Conservation (phyloP, 129 eudicot species). For the Centella asiatica region DNA sequence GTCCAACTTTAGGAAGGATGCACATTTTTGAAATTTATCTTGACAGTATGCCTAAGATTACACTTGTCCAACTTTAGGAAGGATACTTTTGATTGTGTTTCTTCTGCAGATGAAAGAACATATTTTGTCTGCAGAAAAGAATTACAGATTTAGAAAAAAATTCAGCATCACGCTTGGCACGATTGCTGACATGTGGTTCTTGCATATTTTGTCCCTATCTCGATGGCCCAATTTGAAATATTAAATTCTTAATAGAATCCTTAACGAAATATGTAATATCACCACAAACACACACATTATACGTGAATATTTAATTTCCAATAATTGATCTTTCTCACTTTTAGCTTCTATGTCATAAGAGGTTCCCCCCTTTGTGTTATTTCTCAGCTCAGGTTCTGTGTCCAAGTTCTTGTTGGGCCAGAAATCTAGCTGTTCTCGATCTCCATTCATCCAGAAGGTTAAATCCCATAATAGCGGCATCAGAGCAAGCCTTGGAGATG, state of each 20-base stretch:
- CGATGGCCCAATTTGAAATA: too few relatives aligned
- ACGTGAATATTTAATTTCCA: background rate
- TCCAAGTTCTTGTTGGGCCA: slow-evolving; percentile 32
- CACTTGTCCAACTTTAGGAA: too few relatives aligned
- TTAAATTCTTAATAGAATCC: too few relatives aligned
- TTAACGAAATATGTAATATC: slow-evolving; percentile 1
- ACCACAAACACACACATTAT: background rate
- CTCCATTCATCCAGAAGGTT: slow-evolving; percentile 17
- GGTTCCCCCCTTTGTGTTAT: background rate
- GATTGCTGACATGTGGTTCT: background rate
- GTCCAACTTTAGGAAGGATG: background rate
- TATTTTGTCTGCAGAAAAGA: background rate
- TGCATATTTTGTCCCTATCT: background rate
- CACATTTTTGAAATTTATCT: background rate
- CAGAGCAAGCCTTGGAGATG: slow-evolving; percentile 39
- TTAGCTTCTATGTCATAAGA: background rate
- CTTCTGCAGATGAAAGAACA: background rate
- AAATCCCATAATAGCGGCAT: slow-evolving; percentile 28
- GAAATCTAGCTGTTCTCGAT: slow-evolving; percentile 8
- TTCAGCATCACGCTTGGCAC: background rate
- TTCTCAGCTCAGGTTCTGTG: slow-evolving; percentile 53
- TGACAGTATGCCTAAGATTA: too few relatives aligned
- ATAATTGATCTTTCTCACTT: background rate
- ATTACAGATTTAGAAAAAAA: too few relatives aligned
- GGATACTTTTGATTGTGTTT: too few relatives aligned